phyloP scores from a whole-genome alignment of 169 alveolate species.

The Babesia ovis region DNA sequence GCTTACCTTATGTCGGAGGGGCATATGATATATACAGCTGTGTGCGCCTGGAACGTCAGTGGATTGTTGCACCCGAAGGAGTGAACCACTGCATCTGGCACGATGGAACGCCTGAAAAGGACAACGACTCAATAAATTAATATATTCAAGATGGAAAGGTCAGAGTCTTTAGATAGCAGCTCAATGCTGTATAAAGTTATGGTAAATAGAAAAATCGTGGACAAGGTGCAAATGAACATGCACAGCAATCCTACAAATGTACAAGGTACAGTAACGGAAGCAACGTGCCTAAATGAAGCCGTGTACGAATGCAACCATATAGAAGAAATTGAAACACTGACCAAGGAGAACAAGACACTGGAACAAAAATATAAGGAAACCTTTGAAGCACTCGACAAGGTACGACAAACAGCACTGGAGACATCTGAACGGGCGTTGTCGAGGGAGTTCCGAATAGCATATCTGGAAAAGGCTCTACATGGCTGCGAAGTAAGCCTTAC shows the following conservation, averaged over 20 bases:
- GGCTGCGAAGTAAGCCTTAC: conserved; percentile 53
- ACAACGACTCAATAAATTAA: not conserved
- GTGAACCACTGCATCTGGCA: conserved; percentile 17
- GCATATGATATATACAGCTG: too few species aligned
- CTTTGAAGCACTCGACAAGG: conserved; percentile 58
- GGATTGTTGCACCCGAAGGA: too few species aligned
- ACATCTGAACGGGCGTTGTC: conserved; percentile 41
- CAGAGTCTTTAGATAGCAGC: conserved; percentile 31
- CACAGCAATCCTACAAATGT: not conserved
- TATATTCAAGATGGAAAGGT: conserved; percentile 17
- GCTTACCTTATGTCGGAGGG: too few species aligned
- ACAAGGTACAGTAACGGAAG: not conserved
- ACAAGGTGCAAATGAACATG: conserved; percentile 60
- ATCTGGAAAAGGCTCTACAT: conserved; percentile 61
- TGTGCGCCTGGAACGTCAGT: too few species aligned
- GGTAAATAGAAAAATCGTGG: conserved; percentile 49
- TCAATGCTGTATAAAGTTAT: conserved; percentile 34
- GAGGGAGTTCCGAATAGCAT: conserved; percentile 57
- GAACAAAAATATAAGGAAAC: conserved; percentile 62
- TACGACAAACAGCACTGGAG: conserved; percentile 48
- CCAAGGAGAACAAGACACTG: conserved; percentile 20
- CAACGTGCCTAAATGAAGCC: not conserved
- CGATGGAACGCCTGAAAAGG: not conserved
- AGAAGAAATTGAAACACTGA: conserved; percentile 22
- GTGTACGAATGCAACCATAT: not conserved